These are phyloP conservation scores for Thelephora aurantiotincta DNA, from an alignment of 768 basidiomycete genomes.

Conservation along the genomic window DNA sequence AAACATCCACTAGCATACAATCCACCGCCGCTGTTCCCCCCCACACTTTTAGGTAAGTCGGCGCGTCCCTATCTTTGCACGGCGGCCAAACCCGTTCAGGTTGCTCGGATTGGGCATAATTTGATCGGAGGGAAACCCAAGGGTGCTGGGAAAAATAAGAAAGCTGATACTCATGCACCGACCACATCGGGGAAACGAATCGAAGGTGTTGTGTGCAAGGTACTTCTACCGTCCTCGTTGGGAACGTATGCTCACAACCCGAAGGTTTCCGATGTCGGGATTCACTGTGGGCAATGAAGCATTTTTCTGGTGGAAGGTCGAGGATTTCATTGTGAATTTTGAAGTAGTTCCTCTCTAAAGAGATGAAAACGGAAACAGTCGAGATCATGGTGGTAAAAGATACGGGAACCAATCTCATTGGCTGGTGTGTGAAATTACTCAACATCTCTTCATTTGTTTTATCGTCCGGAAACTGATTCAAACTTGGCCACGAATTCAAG, in stretches of 20 bases:
- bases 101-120: conserved; percentile 74
- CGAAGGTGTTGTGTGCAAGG: conserved; percentile 86
- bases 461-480: no score
- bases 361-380: no score
- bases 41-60: conserved; percentile 61
- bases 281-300: no score
- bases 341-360: no score
- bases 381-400: no score
- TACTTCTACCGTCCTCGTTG: conserved; percentile 11
- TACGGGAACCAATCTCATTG: no score
- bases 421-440: no score
- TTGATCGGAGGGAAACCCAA: conserved; percentile 25
- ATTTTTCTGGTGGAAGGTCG: no score
- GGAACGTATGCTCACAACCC: not conserved
- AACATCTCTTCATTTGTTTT: no score
- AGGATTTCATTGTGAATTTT: no score
- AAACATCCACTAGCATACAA: conserved; percentile 77
- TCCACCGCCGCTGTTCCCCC: conserved; percentile 60
- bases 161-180: conserved; percentile 16
- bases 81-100: conserved; percentile 22
- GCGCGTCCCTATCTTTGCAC: not conserved
- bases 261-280: conserved; percentile 68
- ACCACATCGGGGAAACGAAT: conserved; percentile 15
- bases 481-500: no score
- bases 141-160: conserved; percentile 32